These are phyloP conservation scores for Yarrowia hollandica DNA, from an alignment of 805 yeast species.

Conservation along the genomic window DNA sequence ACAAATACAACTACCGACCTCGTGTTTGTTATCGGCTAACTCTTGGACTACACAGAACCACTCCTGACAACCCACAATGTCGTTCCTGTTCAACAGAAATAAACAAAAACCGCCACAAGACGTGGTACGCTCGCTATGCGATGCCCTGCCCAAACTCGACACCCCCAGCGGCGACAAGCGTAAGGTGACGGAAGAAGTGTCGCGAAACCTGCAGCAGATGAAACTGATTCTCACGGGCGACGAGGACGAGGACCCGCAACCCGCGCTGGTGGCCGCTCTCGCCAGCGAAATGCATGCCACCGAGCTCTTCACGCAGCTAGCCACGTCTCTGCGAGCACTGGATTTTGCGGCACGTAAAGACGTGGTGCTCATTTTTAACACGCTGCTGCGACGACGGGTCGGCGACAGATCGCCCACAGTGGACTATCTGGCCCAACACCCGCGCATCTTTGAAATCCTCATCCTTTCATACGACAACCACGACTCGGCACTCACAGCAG, in stretches of 20 bases:
- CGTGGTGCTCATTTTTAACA: slow-evolving; percentile 68
- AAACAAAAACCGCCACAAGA: slow-evolving; percentile 90
- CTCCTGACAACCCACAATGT: slow-evolving; percentile 51
- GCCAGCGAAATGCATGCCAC: slow-evolving; percentile 77
- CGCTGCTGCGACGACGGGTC: slow-evolving; percentile 73
- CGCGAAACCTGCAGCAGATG: slow-evolving; percentile 59
- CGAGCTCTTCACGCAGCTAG: slow-evolving; percentile 64
- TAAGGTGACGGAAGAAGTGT: slow-evolving; percentile 41
- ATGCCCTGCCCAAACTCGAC: slow-evolving; percentile 58
- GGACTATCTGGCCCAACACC: slow-evolving; percentile 70
- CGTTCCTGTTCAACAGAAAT: slow-evolving; percentile 79
- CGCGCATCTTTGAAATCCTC: slow-evolving; percentile 62
- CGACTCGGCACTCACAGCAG: slow-evolving; percentile 71
- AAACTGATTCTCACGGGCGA: slow-evolving; percentile 70
- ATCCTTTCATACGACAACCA: slow-evolving; percentile 71
- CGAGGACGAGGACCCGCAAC: slow-evolving; percentile 53
- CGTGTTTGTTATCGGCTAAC: no score
- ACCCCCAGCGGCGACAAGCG: slow-evolving; percentile 42
- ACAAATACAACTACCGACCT: no score
- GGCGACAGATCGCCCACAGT: slow-evolving; percentile 82
- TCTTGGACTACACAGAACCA: no score
- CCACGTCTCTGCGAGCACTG: slow-evolving; percentile 59
- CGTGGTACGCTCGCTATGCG: slow-evolving; percentile 71
- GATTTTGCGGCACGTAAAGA: slow-evolving; percentile 92
- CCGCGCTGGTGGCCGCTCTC: slow-evolving; percentile 71